A percentile compares a stretch with the other conserved stretches of the same genome.
Evolutionary conservation across 805 yeast species (phyloP).

Genomic region (Yarrowia deformans): DNA sequence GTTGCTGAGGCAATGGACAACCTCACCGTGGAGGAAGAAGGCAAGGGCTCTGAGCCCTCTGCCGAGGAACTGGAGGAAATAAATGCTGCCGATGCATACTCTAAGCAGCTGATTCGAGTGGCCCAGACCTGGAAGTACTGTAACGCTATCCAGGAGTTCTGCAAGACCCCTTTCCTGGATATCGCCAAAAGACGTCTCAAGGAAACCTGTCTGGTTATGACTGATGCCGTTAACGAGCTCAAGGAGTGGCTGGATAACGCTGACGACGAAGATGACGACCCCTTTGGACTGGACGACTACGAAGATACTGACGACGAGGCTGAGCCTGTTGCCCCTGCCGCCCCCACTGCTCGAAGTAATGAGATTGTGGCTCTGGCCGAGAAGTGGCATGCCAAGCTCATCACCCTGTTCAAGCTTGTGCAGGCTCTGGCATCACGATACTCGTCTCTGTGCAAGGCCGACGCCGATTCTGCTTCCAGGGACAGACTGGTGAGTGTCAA

Average conservation of each 20-base stretch:
- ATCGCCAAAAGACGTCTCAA: conserved; percentile 13
- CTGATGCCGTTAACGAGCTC: conserved; percentile 21
- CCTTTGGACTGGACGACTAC: conserved; percentile 33
- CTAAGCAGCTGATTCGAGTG: conserved; percentile 36
- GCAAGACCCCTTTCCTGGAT: conserved; percentile 27
- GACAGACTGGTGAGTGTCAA: conserved; percentile 30
- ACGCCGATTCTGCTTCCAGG: conserved; percentile 1
- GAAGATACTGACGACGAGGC: conserved; percentile 34
- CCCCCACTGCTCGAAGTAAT: conserved; percentile 13
- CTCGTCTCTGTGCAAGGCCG: conserved; percentile 27
- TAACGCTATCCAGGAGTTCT: conserved; percentile 26
- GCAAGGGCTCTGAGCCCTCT: neutral
- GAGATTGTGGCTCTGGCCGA: conserved; percentile 20
- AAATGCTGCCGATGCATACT: conserved; percentile 20
- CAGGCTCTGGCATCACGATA: conserved; percentile 37
- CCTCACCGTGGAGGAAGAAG: conserved; percentile 11
- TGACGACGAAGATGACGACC: conserved; percentile 33
- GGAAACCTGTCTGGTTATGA: conserved; percentile 19
- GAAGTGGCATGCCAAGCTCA: conserved; percentile 34
- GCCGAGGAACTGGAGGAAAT: conserved; percentile 20
- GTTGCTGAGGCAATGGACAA: conserved; percentile 8
- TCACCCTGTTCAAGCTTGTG: conserved; percentile 25
- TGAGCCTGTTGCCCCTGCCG: conserved; percentile 6
- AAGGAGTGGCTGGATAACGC: conserved; percentile 31
- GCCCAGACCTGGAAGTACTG: conserved; percentile 40